Percentiles rank a stretch among this genome's conserved stretches.
These are phyloP conservation scores for Ceratocystiopsis minuta DNA, from an alignment of 2,329 filamentous ascomycete genomes.

Conservation along the genomic window DNA sequence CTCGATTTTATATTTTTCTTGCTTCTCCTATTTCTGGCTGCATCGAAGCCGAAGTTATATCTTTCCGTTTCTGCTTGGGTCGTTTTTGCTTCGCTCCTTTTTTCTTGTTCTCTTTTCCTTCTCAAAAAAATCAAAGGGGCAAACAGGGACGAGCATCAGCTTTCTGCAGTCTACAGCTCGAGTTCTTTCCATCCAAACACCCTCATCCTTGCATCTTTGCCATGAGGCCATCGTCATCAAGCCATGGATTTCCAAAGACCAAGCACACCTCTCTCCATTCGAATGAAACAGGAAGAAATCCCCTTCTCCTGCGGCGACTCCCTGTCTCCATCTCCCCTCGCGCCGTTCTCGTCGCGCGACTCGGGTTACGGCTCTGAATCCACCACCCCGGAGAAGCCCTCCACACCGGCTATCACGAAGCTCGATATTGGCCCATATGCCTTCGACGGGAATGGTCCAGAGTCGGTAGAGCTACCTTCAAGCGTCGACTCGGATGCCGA, in stretches of 20 bases:
- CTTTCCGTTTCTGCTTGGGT: too few species aligned
- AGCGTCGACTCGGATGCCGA: neutral
- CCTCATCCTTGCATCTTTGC: too few species aligned
- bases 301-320: too few species aligned
- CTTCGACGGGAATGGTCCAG: slow-evolving; percentile 6
- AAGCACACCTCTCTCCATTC: too few species aligned
- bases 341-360: slow-evolving; percentile 2
- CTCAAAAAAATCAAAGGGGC: neutral
- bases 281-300: too few species aligned
- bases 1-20: neutral
- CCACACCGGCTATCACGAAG: neutral
- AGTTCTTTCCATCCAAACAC: too few species aligned
- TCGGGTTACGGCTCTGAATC: slow-evolving; percentile 9
- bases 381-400: slow-evolving; percentile 2
- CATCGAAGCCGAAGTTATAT: too few species aligned
- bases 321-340: too few species aligned
- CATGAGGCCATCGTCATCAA: too few species aligned
- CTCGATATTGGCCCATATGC: neutral
- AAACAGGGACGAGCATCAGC: too few species aligned
- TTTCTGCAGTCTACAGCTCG: neutral
- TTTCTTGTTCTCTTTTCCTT: neutral
- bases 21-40: too few species aligned
- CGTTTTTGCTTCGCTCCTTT: neutral
- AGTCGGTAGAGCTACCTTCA: neutral
- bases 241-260: too few species aligned